Evolutionary conservation across 2,329 filamentous ascomycete genomes (phyloP).

Genomic region (Arthrobotrys iridis): DNA sequence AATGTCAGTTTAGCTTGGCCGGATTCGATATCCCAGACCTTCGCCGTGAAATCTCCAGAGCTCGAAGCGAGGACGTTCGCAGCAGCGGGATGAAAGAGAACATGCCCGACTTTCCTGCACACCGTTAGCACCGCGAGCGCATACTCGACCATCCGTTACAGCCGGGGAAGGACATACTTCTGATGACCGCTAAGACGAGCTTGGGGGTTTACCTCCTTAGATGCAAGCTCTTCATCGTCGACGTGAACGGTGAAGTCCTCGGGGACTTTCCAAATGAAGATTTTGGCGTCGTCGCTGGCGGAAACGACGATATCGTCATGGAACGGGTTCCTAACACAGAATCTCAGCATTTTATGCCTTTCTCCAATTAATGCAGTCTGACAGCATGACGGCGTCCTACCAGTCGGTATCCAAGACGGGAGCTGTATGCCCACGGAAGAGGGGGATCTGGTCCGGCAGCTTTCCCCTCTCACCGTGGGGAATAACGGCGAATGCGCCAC

Average conservation of each 20-base stretch:
- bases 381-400: slow-evolving; percentile 61
- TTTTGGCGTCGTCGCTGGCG: slow-evolving; percentile 94
- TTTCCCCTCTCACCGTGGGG: slow-evolving; percentile 89
- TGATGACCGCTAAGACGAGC: slow-evolving; percentile 86
- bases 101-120: slow-evolving; percentile 91
- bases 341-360: slow-evolving; percentile 1
- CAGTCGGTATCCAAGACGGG: slow-evolving; percentile 97
- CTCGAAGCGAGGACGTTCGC: slow-evolving; percentile 95
- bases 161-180: slow-evolving; percentile 68
- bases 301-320: slow-evolving; percentile 93
- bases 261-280: slow-evolving; percentile 96
- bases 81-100: slow-evolving; percentile 95
- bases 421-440: slow-evolving; percentile 95
- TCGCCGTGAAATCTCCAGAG: slow-evolving; percentile 93
- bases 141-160: not conserved
- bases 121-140: slow-evolving; percentile 56
- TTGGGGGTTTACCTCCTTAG: slow-evolving; percentile 80
- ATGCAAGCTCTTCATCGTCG: slow-evolving; percentile 78
- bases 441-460: slow-evolving; percentile 87
- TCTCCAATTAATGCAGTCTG: slow-evolving; percentile 26
- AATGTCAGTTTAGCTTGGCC: slow-evolving; percentile 78
- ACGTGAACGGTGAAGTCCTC: slow-evolving; percentile 84
- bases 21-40: slow-evolving; percentile 91
- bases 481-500: slow-evolving; percentile 95
- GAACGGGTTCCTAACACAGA: slow-evolving; percentile 81